A percentile compares a stretch with the other conserved stretches of the same genome.
phyloP scores from a whole-genome alignment of 164 flowering plant genomes.

The Nelumbo lutea region DNA sequence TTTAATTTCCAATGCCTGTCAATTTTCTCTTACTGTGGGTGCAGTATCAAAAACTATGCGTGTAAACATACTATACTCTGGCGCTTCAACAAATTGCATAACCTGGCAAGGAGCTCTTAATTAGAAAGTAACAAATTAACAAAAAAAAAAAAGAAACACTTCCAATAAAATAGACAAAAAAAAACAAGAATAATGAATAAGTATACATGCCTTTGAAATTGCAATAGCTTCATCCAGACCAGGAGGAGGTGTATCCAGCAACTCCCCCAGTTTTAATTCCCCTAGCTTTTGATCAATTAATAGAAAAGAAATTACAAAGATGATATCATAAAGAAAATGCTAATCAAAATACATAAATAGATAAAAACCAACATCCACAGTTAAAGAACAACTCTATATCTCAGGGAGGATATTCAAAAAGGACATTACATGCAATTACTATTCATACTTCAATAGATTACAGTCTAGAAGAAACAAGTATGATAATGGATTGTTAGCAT shows the following conservation, averaged over 20 bases:
- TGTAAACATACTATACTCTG: constrained; percentile 57
- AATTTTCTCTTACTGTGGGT: constrained; percentile 64
- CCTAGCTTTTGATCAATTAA: constrained; percentile 33
- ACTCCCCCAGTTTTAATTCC: constrained; percentile 70
- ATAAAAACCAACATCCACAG: too few relatives aligned
- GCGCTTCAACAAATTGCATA: constrained; percentile 71
- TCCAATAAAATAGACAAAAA: background rate
- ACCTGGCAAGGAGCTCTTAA: constrained; percentile 33
- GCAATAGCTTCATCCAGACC: constrained; percentile 84
- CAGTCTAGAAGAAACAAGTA: too few relatives aligned
- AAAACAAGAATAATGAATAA: background rate
- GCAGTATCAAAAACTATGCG: constrained; percentile 95
- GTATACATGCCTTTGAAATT: constrained; percentile 42
- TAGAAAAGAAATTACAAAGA: too few relatives aligned
- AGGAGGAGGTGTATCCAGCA: constrained; percentile 76
- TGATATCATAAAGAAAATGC: too few relatives aligned
- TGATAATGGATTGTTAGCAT: too few relatives aligned
- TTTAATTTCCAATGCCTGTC: background rate
- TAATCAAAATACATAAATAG: too few relatives aligned
- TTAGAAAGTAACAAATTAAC: background rate
- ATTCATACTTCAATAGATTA: too few relatives aligned
- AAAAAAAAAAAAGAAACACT: background rate
- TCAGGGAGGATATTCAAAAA: too few relatives aligned
- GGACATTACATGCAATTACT: too few relatives aligned
- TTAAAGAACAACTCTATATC: too few relatives aligned